Conservation (phyloP, 2,329 filamentous ascomycete genomes). For the Penicillium sp. region DNA sequence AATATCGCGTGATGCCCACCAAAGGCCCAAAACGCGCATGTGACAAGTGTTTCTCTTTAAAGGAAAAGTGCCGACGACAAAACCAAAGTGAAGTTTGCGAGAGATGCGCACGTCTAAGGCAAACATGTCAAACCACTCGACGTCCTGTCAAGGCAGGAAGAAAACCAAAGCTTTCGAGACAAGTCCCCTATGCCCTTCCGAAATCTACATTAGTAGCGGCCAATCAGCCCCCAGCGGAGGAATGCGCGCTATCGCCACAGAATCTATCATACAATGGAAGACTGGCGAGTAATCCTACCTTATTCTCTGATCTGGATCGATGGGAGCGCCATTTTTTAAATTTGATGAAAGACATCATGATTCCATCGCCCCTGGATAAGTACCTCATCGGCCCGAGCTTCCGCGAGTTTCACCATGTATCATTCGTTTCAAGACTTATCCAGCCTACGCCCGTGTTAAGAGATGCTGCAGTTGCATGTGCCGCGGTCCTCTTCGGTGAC, state of each 20-base stretch:
- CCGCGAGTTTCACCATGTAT: constrained; percentile 10
- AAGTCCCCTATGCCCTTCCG: constrained; percentile 13
- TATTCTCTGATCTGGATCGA: constrained; percentile 10
- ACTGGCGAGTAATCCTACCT: constrained; percentile 6
- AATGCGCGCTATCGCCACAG: background rate
- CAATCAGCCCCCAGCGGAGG: background rate
- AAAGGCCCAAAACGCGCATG: constrained; percentile 11
- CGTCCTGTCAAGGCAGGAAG: constrained; percentile 6
- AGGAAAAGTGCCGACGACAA: constrained; percentile 16
- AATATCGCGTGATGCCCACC: background rate
- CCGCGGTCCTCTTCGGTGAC: constrained; percentile 15
- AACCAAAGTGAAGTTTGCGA: constrained; percentile 5
- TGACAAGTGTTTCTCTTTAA: constrained; percentile 14
- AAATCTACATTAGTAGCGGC: background rate
- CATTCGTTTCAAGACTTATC: constrained; percentile 11
- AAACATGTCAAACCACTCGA: constrained; percentile 9
- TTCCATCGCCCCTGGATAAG: constrained; percentile 15
- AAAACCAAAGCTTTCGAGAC: constrained; percentile 8
- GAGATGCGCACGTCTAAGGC: constrained; percentile 10
- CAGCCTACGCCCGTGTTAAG: constrained; percentile 8
- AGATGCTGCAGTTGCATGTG: constrained; percentile 15
- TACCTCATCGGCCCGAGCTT: constrained; percentile 15
- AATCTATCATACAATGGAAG: background rate
- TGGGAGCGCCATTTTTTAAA: constrained; percentile 18
- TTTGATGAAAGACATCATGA: constrained; percentile 13